A percentile compares a stretch with the other conserved stretches of the same genome.
Evolutionary conservation across 345 rosid species (phyloP).

Genomic region (Citrus sp.): DNA sequence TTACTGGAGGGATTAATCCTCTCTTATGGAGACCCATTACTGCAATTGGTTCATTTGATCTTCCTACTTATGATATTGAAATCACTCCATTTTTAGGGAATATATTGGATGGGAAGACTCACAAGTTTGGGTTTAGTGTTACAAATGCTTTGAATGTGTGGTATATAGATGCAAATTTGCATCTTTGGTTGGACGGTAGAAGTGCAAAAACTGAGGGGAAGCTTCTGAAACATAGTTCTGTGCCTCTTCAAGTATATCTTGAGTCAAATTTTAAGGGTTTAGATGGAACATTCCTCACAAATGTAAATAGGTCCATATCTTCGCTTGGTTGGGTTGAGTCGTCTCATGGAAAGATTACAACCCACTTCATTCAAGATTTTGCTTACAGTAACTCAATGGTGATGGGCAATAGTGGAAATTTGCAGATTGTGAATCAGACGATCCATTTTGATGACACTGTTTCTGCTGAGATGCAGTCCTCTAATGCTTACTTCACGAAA

Average conservation of each 20-base stretch:
- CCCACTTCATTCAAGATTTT: slow-evolving; percentile 45
- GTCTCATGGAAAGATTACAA: slow-evolving; percentile 57
- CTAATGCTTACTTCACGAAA: slow-evolving; percentile 15
- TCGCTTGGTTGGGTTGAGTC: slow-evolving; percentile 64
- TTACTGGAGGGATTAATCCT: slow-evolving; percentile 82
- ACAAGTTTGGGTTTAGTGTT: slow-evolving; percentile 59
- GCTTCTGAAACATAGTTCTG: slow-evolving; percentile 41
- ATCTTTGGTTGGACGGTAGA: slow-evolving; percentile 69
- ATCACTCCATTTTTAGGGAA: slow-evolving; percentile 67
- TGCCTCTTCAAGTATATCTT: slow-evolving; percentile 36
- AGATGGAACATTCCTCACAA: slow-evolving; percentile 55
- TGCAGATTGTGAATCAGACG: slow-evolving; percentile 61
- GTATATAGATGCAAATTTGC: slow-evolving; percentile 85
- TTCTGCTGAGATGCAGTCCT: slow-evolving; percentile 26
- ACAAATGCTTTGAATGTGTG: slow-evolving; percentile 82
- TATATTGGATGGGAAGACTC: slow-evolving; percentile 63
- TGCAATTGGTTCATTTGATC: slow-evolving; percentile 74
- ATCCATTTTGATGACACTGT: slow-evolving; percentile 52
- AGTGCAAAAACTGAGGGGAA: slow-evolving; percentile 48
- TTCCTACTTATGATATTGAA: slow-evolving; percentile 83
- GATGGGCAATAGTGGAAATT: slow-evolving; percentile 41
- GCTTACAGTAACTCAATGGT: slow-evolving; percentile 56
- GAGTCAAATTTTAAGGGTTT: slow-evolving; percentile 42
- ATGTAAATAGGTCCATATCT: slow-evolving; percentile 48
- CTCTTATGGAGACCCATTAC: slow-evolving; percentile 83